Conservation (phyloP, 164 flowering plant species). For the Stephania japonica region DNA sequence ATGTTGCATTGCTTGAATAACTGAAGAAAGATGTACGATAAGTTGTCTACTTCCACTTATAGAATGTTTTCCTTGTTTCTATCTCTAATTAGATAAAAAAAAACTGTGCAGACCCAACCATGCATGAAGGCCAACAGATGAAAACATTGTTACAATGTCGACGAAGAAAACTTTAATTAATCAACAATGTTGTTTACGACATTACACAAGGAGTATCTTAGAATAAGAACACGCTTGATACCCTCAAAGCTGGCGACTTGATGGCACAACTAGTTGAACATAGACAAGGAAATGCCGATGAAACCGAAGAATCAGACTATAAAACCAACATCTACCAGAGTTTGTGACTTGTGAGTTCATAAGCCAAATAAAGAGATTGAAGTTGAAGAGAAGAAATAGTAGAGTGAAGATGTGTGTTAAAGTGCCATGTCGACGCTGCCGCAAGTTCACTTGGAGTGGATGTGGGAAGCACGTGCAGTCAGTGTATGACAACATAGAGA, state of each 20-base stretch:
- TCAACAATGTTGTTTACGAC: neutral
- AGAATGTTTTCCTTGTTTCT: too few relatives aligned
- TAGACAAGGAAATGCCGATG: neutral
- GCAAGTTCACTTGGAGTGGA: slow-evolving; percentile 51
- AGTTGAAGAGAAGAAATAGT: neutral
- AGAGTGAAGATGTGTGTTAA: slow-evolving; percentile 36
- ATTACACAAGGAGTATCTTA: neutral
- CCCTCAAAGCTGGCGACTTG: neutral
- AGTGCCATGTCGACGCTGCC: slow-evolving; percentile 45
- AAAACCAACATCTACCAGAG: neutral
- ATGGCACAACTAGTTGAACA: too few relatives aligned
- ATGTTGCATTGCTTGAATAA: neutral
- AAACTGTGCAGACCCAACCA: neutral
- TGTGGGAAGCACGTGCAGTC: slow-evolving; percentile 54
- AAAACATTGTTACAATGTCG: neutral
- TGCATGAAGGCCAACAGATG: neutral
- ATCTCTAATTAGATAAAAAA: too few relatives aligned
- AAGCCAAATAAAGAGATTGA: neutral
- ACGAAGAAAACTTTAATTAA: neutral
- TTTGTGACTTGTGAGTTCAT: neutral
- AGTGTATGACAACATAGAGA: slow-evolving; percentile 36
- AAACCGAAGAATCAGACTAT: neutral
- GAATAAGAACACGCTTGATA: neutral
- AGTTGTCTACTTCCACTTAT: too few relatives aligned
- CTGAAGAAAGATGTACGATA: neutral